A percentile compares a stretch with the other conserved stretches of the same genome.
Evolutionary conservation across 768 basidiomycete genomes (phyloP).

Genomic region (Antrodiella citrinella): DNA sequence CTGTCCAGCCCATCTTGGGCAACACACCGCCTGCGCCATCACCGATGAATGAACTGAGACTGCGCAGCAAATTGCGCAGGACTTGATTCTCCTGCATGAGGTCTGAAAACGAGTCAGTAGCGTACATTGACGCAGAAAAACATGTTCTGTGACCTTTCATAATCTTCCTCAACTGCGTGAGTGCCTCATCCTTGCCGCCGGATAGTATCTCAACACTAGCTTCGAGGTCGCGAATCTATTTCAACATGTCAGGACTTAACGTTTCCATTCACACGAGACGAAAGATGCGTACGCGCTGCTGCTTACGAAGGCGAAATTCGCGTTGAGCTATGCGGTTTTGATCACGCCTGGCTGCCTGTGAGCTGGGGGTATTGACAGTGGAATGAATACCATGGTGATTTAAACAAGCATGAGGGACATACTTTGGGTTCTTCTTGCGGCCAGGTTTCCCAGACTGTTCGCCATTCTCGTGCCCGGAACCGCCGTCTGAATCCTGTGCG

Average conservation of each 20-base stretch:
- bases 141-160: conserved; percentile 46
- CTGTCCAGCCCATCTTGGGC: conserved; percentile 71
- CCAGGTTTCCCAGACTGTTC: conserved; percentile 47
- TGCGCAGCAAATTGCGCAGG: conserved; percentile 70
- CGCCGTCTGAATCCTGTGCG: conserved; percentile 58
- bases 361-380: conserved; percentile 39
- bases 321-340: conserved; percentile 91
- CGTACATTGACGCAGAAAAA: conserved; percentile 6
- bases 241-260: conserved; percentile 5
- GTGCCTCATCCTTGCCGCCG: conserved; percentile 83
- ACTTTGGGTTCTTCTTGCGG: conserved; percentile 89
- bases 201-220: conserved; percentile 93
- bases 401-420: conserved; percentile 17
- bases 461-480: conserved; percentile 29
- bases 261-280: neutral
- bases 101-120: conserved; percentile 34
- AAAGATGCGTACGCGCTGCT: conserved; percentile 55
- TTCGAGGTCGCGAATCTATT: conserved; percentile 88
- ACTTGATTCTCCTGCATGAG: conserved; percentile 86
- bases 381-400: conserved; percentile 20
- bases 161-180: conserved; percentile 76
- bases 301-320: conserved; percentile 87
- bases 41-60: conserved; percentile 73
- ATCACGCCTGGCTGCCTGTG: conserved; percentile 81
- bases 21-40: conserved; percentile 77